These are phyloP conservation scores for Candida railenensis DNA, from an alignment of 805 yeast species.

Conservation along the genomic window DNA sequence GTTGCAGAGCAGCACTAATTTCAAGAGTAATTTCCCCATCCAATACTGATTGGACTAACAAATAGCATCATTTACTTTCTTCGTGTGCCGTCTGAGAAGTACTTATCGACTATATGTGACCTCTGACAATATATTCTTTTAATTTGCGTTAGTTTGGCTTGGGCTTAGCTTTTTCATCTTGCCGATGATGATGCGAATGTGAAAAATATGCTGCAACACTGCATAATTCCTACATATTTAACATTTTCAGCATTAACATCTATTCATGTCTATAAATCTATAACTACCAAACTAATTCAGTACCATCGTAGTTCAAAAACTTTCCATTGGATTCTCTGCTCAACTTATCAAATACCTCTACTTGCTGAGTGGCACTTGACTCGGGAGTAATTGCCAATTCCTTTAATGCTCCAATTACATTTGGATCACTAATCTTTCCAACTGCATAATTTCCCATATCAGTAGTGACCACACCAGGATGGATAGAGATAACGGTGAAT, in stretches of 20 bases:
- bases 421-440: conserved; percentile 4
- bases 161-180: too few relatives aligned
- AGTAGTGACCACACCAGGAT: conserved; percentile 22
- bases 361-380: conserved; percentile 9
- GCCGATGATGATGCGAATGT: too few relatives aligned
- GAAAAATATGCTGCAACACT: too few relatives aligned
- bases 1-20: too few relatives aligned
- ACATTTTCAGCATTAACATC: neutral
- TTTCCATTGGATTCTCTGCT: conserved; percentile 10
- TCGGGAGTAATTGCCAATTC: conserved; percentile 11
- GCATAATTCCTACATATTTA: neutral
- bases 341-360: conserved; percentile 9
- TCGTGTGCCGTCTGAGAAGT: too few relatives aligned
- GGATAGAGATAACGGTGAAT: conserved; percentile 22
- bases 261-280: neutral
- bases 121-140: too few relatives aligned
- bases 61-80: too few relatives aligned
- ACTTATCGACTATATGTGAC: too few relatives aligned
- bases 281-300: conserved; percentile 1
- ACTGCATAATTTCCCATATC: conserved; percentile 18
- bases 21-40: too few relatives aligned
- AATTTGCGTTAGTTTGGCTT: too few relatives aligned
- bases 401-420: neutral
- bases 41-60: too few relatives aligned
- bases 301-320: conserved; percentile 14